A percentile compares a stretch with the other conserved stretches of the same genome.
phyloP scores from a whole-genome alignment of 768 basidiomycete genomes.

The Termitomyces bulborhizus region DNA sequence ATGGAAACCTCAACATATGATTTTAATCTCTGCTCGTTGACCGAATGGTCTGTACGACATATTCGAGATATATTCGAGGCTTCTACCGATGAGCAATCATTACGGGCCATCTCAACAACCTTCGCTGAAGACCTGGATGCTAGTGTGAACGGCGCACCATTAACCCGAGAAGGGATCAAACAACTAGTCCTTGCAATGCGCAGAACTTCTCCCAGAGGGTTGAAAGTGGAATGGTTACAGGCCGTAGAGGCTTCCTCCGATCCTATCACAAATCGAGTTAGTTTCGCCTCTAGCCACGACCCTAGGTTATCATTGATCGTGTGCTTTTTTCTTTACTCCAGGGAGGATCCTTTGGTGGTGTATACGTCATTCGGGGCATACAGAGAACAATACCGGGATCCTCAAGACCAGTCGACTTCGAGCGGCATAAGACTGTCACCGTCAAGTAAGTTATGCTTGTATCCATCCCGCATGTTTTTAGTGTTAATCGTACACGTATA shows the following conservation, averaged over 20 bases:
- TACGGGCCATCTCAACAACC: slow-evolving; percentile 37
- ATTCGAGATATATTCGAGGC: slow-evolving; percentile 48
- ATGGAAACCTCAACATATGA: slow-evolving; percentile 11
- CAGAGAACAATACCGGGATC: slow-evolving; percentile 29
- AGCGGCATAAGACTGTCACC: slow-evolving; percentile 45
- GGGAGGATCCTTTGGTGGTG: slow-evolving; percentile 44
- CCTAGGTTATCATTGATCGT: neutral
- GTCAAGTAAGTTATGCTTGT: slow-evolving; percentile 34
- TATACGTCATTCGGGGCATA: slow-evolving; percentile 47
- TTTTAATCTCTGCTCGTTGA: slow-evolving; percentile 31
- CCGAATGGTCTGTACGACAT: slow-evolving; percentile 45
- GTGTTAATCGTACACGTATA: neutral
- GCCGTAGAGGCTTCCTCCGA: slow-evolving; percentile 39
- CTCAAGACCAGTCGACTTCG: slow-evolving; percentile 27
- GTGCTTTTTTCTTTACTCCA: slow-evolving; percentile 13
- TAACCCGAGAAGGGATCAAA: slow-evolving; percentile 33
- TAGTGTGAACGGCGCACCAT: slow-evolving; percentile 36
- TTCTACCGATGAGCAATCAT: slow-evolving; percentile 32
- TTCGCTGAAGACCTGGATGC: slow-evolving; percentile 36
- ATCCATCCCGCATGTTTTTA: neutral
- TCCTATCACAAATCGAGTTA: slow-evolving; percentile 33
- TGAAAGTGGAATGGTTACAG: slow-evolving; percentile 44
- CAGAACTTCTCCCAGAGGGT: slow-evolving; percentile 26
- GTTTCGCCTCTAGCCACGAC: slow-evolving; percentile 14
- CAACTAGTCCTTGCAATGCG: slow-evolving; percentile 38